Evolutionary conservation across 139 green algal species (phyloP), one percentile per base, ranked within the genome.

Genomic region (Edaphochlamys debaryana): DNA sequence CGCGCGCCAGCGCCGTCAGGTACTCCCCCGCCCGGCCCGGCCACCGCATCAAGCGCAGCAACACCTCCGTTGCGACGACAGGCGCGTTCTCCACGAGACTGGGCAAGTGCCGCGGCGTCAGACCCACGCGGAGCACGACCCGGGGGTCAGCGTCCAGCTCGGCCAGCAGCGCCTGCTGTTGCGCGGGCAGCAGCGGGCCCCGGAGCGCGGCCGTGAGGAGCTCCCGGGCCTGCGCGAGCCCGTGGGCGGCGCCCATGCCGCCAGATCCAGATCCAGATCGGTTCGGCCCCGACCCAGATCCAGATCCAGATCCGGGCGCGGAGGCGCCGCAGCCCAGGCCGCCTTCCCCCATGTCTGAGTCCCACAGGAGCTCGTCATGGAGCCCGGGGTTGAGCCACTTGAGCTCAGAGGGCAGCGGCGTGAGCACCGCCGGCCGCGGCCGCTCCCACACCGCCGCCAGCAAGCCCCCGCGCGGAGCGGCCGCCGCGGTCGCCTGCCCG

Each of bases 11-110:
- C 82, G 91, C 89, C 0, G 85, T 66, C 79, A 87, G 87, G 40
- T 62, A 86, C 25, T 48, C 70, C 2, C 37, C 32, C 30, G 40
- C 60, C 4, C 75, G 75, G 36, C 56, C 75, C 60, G 60, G 58
- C 54, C 86, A 76, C 17, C 79, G 79, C 48, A 76, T 63, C 54
- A 87, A 73, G 79, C 34, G 34, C 60, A 87, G 29, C 66, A 89
- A 66, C 84, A 84, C 68, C 69, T 94, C 92, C 42, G 91, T 92
- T 17, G 92, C 92, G 19, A 97, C 86, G 13, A 79, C 72, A 22
- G 94, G 94, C 38, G 92, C 92, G 87, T 96, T 83, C 87, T 96
- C 92, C 62, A 97, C 94, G 41, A 98, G 88, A 8, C 78, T 60
- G 4, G 89, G 90, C 84, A 96, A 86, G 62, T 89, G 85, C 30